Evolutionary conservation across 2,329 filamentous ascomycete species (phyloP), one percentile per base, ranked within the genome.

Genomic region (Hymenoscyphus scutula): DNA sequence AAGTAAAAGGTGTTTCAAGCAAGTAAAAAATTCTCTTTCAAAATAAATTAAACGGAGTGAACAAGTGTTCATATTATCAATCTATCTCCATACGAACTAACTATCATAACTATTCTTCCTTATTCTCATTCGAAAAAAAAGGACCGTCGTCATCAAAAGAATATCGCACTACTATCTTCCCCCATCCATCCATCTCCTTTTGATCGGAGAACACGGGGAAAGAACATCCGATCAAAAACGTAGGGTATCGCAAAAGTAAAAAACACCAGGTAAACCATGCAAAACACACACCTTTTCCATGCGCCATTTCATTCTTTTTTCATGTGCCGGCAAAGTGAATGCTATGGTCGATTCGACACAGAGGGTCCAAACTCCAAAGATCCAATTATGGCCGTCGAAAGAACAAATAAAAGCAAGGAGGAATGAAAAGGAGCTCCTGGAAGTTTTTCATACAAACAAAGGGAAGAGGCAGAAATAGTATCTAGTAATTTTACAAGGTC

Each of bases 401-500:
- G 13, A 25, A n/a, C n/a, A n/a, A 51, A 25, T 13, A 51, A 13
- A 51, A 10, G 45, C 19, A 51, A 51, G n/a, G 13, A 41, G 23
- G n/a, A 48, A 23, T 10, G 15, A 51, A 51, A 25, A 25, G 23
- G 45, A 51, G 19, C n/a, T 51, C 19, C 45, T 51, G 13, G 45
- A 19, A 51, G 19, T 27, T 13, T 48, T 51, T 51, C 19, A 51
- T 51, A 51, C 45, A 51, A 53, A 37, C 55, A 62, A 58, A 65
- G 56, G 53, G 59, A 53, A 62, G 29, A 62, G 29, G 62, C 38
- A 60, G 45, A 51, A 25, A 53, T 32, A 57, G n/a, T 48, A 30
- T 51, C 59, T 62, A 59, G 30, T 68, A 61, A 38, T 66, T 70
- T 70, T 72, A 72, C 70, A 72, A 70, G 65, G 65, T 54, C 61